Percentiles rank a stretch among this genome's conserved stretches.
Evolutionary conservation across 192 early-diverging fungal species (phyloP).

Genomic region (Helicostylum pulchrum): DNA sequence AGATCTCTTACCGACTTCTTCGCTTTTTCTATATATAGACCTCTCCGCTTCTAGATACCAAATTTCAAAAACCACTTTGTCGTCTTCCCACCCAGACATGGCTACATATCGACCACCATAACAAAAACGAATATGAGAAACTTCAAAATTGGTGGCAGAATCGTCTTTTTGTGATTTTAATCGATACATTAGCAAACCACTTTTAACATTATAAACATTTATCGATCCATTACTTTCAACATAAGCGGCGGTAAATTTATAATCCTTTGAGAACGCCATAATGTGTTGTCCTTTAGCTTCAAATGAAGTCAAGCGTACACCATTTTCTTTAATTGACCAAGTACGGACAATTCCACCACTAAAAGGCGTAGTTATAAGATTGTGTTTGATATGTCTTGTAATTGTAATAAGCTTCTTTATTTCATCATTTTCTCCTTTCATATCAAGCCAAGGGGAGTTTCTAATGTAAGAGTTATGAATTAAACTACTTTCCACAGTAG

Average conservation of each 20-base stretch:
- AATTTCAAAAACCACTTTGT: constrained; percentile 2
- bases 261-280: constrained; percentile 1
- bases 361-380: too few species aligned
- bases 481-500: too few species aligned
- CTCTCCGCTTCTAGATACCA: not conserved
- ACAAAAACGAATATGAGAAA: constrained; percentile 6
- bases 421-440: too few species aligned
- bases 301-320: too few species aligned
- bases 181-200: not conserved
- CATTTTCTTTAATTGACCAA: too few species aligned
- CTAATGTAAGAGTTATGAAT: too few species aligned
- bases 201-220: constrained; percentile 2
- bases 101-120: not conserved
- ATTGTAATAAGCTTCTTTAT: too few species aligned
- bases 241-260: not conserved
- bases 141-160: not conserved
- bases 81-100: not conserved
- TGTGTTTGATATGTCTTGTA: too few species aligned
- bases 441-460: too few species aligned
- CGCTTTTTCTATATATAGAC: not conserved
- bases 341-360: too few species aligned
- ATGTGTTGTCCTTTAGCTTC: not conserved
- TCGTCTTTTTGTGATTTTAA: not conserved
- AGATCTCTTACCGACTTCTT: too few species aligned
- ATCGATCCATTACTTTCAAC: not conserved